A percentile compares a stretch with the other conserved stretches of the same genome.
Conservation (phyloP, 2,329 filamentous ascomycete species). For the Coniochaeta sp. region DNA sequence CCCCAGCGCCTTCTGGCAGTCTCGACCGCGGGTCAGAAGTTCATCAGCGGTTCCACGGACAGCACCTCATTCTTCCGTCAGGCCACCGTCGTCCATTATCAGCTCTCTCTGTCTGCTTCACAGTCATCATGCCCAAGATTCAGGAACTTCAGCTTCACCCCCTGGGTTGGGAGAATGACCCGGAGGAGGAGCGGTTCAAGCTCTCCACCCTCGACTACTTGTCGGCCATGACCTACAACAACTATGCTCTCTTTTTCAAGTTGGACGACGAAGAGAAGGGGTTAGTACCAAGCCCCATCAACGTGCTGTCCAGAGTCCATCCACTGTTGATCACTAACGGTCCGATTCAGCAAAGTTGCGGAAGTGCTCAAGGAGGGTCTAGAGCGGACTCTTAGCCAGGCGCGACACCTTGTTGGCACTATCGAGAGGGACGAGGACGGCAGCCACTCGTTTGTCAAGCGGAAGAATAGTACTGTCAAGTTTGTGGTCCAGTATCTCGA, state of each 20-base stretch:
- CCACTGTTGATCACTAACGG: not conserved
- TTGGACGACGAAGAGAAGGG: slow-evolving; percentile 22
- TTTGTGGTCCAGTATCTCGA: slow-evolving; percentile 31
- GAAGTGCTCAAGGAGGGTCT: slow-evolving; percentile 24
- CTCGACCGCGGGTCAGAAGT: not conserved
- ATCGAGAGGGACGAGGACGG: slow-evolving; percentile 27
- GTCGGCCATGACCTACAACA: slow-evolving; percentile 24
- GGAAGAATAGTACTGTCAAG: slow-evolving; percentile 10
- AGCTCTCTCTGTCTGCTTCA: not conserved
- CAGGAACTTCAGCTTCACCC: slow-evolving; percentile 22
- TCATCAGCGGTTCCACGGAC: not conserved
- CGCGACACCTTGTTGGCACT: slow-evolving; percentile 26
- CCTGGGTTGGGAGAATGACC: slow-evolving; percentile 27
- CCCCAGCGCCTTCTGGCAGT: not conserved
- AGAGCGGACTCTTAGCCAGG: slow-evolving; percentile 27
- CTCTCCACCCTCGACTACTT: slow-evolving; percentile 30
- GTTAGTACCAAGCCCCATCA: not conserved
- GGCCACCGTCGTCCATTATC: not conserved
- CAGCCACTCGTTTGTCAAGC: slow-evolving; percentile 1
- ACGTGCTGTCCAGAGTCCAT: not conserved
- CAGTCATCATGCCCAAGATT: slow-evolving; percentile 18
- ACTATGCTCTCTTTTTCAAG: slow-evolving; percentile 31
- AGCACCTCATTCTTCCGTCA: not conserved
- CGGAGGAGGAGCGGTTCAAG: slow-evolving; percentile 26
- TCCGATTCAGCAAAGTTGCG: slow-evolving; percentile 8